phyloP scores from a whole-genome alignment of 768 basidiomycete species.

The Suillus variegatus region DNA sequence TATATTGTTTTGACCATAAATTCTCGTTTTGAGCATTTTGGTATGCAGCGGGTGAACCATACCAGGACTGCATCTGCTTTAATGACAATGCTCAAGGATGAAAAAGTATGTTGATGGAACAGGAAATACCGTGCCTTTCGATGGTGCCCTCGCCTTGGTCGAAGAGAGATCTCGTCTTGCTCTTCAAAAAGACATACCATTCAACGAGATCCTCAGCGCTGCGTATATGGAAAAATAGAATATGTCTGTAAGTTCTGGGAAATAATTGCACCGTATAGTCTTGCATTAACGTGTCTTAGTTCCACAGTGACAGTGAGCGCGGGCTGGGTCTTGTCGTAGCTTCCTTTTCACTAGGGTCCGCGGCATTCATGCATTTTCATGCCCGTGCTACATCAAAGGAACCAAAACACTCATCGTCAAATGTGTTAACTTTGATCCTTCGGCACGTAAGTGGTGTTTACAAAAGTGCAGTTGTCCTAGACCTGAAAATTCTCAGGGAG shows the following conservation, averaged over 20 bases:
- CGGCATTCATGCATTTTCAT: slow-evolving; percentile 82
- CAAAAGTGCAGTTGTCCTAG: neutral
- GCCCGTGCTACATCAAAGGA: slow-evolving; percentile 40
- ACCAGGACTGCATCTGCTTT: slow-evolving; percentile 44
- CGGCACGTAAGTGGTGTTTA: slow-evolving; percentile 54
- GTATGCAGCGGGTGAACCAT: slow-evolving; percentile 71
- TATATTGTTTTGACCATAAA: neutral
- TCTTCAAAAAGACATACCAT: slow-evolving; percentile 40
- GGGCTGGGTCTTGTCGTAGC: slow-evolving; percentile 76
- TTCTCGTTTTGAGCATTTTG: slow-evolving; percentile 5
- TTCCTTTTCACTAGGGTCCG: slow-evolving; percentile 73
- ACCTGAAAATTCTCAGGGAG: slow-evolving; percentile 52
- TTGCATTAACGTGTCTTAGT: slow-evolving; percentile 42
- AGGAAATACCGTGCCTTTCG: slow-evolving; percentile 68
- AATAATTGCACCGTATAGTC: neutral
- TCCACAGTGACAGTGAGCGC: slow-evolving; percentile 76
- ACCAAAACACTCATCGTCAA: slow-evolving; percentile 25
- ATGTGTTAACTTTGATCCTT: slow-evolving; percentile 56
- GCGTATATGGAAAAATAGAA: slow-evolving; percentile 86
- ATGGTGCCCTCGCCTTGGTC: slow-evolving; percentile 60
- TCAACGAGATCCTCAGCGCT: slow-evolving; percentile 81
- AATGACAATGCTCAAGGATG: slow-evolving; percentile 11
- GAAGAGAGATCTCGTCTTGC: slow-evolving; percentile 52
- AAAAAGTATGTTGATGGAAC: slow-evolving; percentile 76
- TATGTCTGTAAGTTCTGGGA: slow-evolving; percentile 64